A percentile compares a stretch with the other conserved stretches of the same genome.
Conservation (phyloP, 805 yeast species). For the Zygotorulaspora sp. region DNA sequence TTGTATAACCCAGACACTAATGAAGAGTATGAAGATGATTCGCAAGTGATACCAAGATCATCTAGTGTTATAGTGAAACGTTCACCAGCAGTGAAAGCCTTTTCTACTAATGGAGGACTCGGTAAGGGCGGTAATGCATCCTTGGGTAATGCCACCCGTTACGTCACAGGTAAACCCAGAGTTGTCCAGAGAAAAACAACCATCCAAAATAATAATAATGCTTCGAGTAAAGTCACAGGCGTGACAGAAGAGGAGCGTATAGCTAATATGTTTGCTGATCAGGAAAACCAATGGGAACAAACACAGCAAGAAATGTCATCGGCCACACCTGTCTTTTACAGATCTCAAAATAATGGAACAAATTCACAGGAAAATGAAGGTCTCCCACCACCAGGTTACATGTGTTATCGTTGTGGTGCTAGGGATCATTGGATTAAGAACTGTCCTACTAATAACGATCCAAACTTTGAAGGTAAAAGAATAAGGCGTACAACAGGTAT, state of each 20-base stretch:
- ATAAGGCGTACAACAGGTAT: constrained; percentile 95
- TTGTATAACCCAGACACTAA: constrained; percentile 66
- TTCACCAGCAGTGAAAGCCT: constrained; percentile 54
- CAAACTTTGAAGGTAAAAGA: constrained; percentile 87
- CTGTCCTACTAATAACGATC: constrained; percentile 92
- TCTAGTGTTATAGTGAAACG: constrained; percentile 76
- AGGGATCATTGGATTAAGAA: constrained; percentile 94
- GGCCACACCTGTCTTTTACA: constrained; percentile 69
- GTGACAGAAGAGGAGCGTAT: constrained; percentile 82
- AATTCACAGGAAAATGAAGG: constrained; percentile 46
- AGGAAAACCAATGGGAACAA: constrained; percentile 90
- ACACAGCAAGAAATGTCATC: constrained; percentile 88
- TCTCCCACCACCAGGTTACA: constrained; percentile 88
- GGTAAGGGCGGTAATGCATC: constrained; percentile 34
- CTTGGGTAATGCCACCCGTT: constrained; percentile 61
- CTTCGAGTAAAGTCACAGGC: constrained; percentile 38
- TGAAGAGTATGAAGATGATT: constrained; percentile 81
- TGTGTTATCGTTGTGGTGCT: constrained; percentile 94
- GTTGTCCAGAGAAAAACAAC: constrained; percentile 36
- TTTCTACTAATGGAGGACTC: constrained; percentile 26
- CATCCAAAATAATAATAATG: constrained; percentile 12
- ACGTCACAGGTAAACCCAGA: constrained; percentile 68
- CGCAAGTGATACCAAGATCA: constrained; percentile 86
- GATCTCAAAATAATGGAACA: constrained; percentile 22
- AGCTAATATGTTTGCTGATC: constrained; percentile 85